A percentile compares a stretch with the other conserved stretches of the same genome.
phyloP scores from a whole-genome alignment of 164 flowering plant genomes.

The Piper longum region DNA sequence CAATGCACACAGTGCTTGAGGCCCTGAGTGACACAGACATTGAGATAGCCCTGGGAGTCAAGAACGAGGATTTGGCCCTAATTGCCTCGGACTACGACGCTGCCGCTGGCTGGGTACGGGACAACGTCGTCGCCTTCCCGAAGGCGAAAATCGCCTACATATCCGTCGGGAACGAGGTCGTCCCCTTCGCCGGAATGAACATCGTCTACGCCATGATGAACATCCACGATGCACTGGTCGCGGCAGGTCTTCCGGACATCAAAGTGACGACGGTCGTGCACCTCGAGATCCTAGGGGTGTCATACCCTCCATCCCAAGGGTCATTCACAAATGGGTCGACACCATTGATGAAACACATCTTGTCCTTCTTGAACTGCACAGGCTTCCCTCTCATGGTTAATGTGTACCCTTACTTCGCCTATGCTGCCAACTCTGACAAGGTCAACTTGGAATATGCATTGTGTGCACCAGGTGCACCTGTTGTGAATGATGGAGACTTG shows the following conservation, averaged over 20 bases:
- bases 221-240: slow-evolving; percentile 2
- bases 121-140: slow-evolving; percentile 1
- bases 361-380: neutral
- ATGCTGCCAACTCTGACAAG: slow-evolving; percentile 2
- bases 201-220: slow-evolving; percentile 9
- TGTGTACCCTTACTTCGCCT: slow-evolving; percentile 23
- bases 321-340: slow-evolving; percentile 1
- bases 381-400: slow-evolving; percentile 9
- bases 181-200: slow-evolving; percentile 5
- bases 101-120: slow-evolving; percentile 11
- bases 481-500: slow-evolving; percentile 11
- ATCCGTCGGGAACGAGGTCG: slow-evolving; percentile 12
- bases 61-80: slow-evolving; percentile 3
- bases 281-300: neutral
- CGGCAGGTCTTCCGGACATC: slow-evolving; percentile 2
- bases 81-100: slow-evolving; percentile 3
- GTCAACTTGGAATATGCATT: slow-evolving; percentile 8
- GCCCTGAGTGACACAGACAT: slow-evolving; percentile 6
- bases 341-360: neutral
- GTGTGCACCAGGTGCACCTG: neutral
- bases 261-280: slow-evolving; percentile 11
- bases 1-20: slow-evolving; percentile 4
- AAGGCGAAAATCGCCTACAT: slow-evolving; percentile 7
- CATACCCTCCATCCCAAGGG: slow-evolving; percentile 11
- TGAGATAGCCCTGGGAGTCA: slow-evolving; percentile 5